Conservation (phyloP, 176 grass and related monocot species). For the Bonia amplexicaulis region DNA sequence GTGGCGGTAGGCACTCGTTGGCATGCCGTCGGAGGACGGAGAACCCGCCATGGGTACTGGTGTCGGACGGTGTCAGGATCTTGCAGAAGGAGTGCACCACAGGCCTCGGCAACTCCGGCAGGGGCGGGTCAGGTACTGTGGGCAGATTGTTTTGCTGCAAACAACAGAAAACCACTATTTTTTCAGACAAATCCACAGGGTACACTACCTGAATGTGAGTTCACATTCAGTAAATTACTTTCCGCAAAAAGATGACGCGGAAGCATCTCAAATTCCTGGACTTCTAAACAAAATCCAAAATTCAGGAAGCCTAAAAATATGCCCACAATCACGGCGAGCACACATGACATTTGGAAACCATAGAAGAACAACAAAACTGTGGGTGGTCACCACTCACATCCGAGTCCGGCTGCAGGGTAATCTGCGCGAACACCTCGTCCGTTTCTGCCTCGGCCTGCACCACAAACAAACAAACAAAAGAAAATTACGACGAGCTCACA, state of each 20-base stretch:
- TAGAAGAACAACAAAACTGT: background rate
- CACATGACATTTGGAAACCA: background rate
- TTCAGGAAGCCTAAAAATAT: background rate
- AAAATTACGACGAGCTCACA: background rate
- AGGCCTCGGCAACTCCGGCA: constrained; percentile 47
- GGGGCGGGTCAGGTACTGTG: constrained; percentile 36
- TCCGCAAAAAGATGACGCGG: background rate
- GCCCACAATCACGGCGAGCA: background rate
- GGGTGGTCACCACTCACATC: constrained; percentile 53
- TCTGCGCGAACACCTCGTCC: constrained; percentile 93
- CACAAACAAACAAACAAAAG: background rate
- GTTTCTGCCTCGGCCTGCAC: constrained; percentile 83
- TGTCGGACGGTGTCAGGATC: constrained; percentile 96
- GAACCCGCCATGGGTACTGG: constrained; percentile 95
- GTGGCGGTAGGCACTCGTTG: constrained; percentile 86
- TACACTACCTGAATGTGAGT: background rate
- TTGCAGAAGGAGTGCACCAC: constrained; percentile 97
- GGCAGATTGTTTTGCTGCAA: constrained; percentile 55
- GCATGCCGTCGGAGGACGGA: constrained; percentile 87
- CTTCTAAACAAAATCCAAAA: background rate
- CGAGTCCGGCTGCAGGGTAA: constrained; percentile 67
- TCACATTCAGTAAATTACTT: background rate
- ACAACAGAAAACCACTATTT: background rate
- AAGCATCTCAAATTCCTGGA: constrained; percentile 2
- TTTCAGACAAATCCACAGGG: constrained; percentile 1